These are phyloP conservation scores for Cystobasidium ongulense DNA, from an alignment of 768 basidiomycete species.

Conservation along the genomic window DNA sequence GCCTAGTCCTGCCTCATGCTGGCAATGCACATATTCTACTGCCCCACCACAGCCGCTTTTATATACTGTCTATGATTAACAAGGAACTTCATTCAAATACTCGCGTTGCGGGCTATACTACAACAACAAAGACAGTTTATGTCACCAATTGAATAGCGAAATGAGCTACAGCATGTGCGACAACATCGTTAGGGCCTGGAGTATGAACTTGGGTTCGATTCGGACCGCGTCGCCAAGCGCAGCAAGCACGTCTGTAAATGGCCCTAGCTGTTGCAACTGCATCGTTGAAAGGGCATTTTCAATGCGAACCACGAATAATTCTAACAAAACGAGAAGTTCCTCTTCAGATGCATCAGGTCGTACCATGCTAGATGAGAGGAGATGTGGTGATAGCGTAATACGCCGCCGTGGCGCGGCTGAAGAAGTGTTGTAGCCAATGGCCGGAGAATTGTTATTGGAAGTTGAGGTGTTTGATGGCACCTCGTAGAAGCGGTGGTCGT, in stretches of 20 bases:
- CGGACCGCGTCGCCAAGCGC: conserved; percentile 28
- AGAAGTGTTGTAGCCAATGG: conserved; percentile 8
- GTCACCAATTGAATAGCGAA: neutral
- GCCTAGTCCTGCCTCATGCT: too few species aligned
- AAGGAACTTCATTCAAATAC: too few species aligned
- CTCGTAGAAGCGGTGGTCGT: conserved; percentile 13
- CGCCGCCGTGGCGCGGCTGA: conserved; percentile 33
- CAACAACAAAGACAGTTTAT: conserved; percentile 1
- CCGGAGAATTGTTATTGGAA: conserved; percentile 18
- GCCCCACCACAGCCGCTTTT: too few species aligned
- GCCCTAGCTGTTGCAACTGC: conserved; percentile 39
- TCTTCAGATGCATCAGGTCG: conserved; percentile 40
- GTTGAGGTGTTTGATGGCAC: neutral
- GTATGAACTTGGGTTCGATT: conserved; percentile 26
- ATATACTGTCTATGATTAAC: too few species aligned
- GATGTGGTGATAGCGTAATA: conserved; percentile 20
- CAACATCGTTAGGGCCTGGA: conserved; percentile 28
- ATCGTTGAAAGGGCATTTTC: conserved; percentile 39
- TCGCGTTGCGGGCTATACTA: too few species aligned
- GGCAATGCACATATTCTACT: too few species aligned
- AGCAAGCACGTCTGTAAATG: conserved; percentile 38
- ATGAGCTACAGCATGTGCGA: conserved; percentile 20
- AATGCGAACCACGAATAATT: conserved; percentile 37
- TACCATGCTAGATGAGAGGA: conserved; percentile 5
- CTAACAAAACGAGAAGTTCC: conserved; percentile 38